Base-by-base conservation (phyloP, 2,329 filamentous ascomycete species). In the Cercospora sesami region DNA sequence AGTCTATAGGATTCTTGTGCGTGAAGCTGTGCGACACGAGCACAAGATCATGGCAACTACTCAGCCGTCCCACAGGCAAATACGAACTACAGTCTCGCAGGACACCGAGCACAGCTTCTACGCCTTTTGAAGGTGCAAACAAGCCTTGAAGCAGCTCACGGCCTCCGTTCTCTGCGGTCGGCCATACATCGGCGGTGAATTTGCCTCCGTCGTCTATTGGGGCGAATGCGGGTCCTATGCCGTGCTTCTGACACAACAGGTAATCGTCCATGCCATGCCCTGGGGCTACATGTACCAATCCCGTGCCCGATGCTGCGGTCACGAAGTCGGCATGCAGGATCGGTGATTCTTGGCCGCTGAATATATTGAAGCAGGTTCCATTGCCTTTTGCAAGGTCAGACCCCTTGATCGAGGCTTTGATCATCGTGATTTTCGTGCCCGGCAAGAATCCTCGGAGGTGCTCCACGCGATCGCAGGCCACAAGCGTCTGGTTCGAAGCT, bases 231-330 rank as follows among this genome's bases (percentile, higher is more conserved):
- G 78, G 70, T 0, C 87, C 83, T 65, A 98, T 91, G 1, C 87
- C 89, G 57, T 91, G 83, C 26, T 86, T 80, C 59, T 86, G 86
- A 78, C 94, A 97, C 5, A 90, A 88, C 69, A 94, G 89, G 77
- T 98, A 99, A 78, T 99, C 95, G 45, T 99, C 95, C 84, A 97
- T 95, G 55, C 95, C 95, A 77, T 99, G 95, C 3, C 95, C 95
- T 6, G 95, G 94, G 2, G 95, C 95, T 71, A 93, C 86, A 78
- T 99, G 95, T 33, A 99, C 95, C n/a, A 99, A 83, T 10, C 95
- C 95, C 26, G 94, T 93, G 61, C 95, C 95, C n/a, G 94, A 96
- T 28, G 91, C 89, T 0, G 91, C 88, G 2, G 93, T 92, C 12
- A 99, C 95, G 76, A 97, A 98, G 68, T 93, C 89, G 2, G 93